Percentiles rank a stretch among this genome's conserved stretches.
Evolutionary conservation across 495 filamentous ascomycete genomes (phyloP).

Genomic region (Cenococcum geophilum): DNA sequence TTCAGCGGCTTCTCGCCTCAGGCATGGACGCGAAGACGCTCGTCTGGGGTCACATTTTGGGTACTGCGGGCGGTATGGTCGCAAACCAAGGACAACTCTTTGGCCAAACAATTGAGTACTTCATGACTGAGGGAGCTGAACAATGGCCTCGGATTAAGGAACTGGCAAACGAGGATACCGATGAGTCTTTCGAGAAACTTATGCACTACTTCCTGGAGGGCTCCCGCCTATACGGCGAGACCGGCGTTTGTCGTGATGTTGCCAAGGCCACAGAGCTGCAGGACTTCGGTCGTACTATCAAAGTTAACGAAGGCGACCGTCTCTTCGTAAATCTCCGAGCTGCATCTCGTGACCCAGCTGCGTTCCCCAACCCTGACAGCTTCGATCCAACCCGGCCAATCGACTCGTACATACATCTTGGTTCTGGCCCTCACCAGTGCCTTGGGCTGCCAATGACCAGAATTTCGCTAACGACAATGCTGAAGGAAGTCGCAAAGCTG

Average conservation of each 20-base stretch:
- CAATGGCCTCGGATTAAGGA: constrained; percentile 48
- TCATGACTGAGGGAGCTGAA: constrained; percentile 41
- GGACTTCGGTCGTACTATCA: constrained; percentile 42
- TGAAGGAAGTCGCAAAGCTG: constrained; percentile 33
- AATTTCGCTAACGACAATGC: constrained; percentile 37
- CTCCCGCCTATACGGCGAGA: constrained; percentile 34
- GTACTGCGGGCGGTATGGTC: constrained; percentile 42
- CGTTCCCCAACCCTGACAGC: constrained; percentile 34
- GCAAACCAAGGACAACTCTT: constrained; percentile 39
- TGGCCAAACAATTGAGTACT: constrained; percentile 40
- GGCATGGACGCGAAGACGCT: constrained; percentile 30
- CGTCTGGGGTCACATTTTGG: constrained; percentile 39
- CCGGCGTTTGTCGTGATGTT: constrained; percentile 30
- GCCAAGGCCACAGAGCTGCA: constrained; percentile 37
- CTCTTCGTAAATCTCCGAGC: constrained; percentile 47
- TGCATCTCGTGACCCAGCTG: constrained; percentile 32
- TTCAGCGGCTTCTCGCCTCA: constrained; percentile 30
- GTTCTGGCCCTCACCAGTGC: constrained; percentile 34
- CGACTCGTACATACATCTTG: constrained; percentile 37
- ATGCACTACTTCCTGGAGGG: constrained; percentile 41
- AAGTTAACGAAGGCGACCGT: constrained; percentile 44
- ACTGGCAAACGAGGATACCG: constrained; percentile 41
- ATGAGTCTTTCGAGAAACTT: constrained; percentile 36
- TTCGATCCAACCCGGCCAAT: constrained; percentile 30
- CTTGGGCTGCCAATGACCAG: constrained; percentile 35